Evolutionary conservation across 331 rosid species (phyloP).

Genomic region (Dryas integrifolia): DNA sequence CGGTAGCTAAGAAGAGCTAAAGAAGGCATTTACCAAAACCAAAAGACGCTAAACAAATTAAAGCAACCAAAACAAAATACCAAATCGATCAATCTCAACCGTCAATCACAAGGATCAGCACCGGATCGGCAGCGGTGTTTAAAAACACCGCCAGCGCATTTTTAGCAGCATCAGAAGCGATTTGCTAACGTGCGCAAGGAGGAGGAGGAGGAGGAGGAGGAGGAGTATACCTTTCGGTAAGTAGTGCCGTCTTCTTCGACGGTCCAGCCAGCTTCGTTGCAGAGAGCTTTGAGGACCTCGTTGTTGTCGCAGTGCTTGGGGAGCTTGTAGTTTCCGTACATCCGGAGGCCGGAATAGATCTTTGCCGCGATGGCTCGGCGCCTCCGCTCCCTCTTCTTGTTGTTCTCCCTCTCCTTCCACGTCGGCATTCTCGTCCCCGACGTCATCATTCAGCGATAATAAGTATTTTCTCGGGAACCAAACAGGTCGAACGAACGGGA

Average conservation of each 20-base stretch:
- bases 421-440: constrained; percentile 91
- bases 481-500: constrained; percentile 3
- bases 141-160: neutral
- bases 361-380: constrained; percentile 96
- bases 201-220: neutral
- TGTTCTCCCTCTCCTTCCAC: constrained; percentile 99
- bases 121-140: neutral
- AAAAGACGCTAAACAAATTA: neutral
- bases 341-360: constrained; percentile 83
- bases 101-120: neutral
- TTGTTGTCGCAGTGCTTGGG: constrained; percentile 98
- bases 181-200: constrained; percentile 1
- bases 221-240: constrained; percentile 66
- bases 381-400: constrained; percentile 88
- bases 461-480: neutral
- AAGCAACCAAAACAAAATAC: neutral
- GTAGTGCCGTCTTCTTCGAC: constrained; percentile 98
- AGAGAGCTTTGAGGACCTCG: constrained; percentile 95
- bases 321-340: constrained; percentile 86
- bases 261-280: constrained; percentile 95
- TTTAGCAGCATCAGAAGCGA: neutral
- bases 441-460: constrained; percentile 44
- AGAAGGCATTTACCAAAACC: neutral
- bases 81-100: neutral
- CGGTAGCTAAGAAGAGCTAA: neutral